Conservation (phyloP, 2,329 filamentous ascomycete species). For the Xenosphaeropsis pyriputrescens region DNA sequence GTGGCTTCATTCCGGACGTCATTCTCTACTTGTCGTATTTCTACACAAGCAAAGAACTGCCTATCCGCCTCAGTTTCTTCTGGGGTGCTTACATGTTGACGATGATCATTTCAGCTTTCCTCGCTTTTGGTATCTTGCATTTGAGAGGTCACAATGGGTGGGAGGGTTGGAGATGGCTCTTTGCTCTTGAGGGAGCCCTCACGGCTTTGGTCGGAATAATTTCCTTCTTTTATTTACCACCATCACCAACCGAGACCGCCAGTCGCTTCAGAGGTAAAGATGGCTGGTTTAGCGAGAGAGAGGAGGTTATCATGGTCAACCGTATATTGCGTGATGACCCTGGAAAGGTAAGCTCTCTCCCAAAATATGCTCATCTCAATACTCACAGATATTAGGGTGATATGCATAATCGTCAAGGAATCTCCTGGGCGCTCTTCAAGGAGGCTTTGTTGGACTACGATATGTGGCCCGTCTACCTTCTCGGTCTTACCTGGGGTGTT, state of each 20-base stretch:
- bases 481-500: constrained; percentile 33
- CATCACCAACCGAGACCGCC: constrained; percentile 45
- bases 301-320: constrained; percentile 55
- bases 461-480: constrained; percentile 36
- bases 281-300: constrained; percentile 48
- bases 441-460: constrained; percentile 41
- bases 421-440: constrained; percentile 34
- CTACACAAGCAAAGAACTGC: constrained; percentile 58
- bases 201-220: constrained; percentile 35
- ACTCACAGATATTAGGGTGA: constrained; percentile 19
- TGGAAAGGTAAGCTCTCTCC: constrained; percentile 19
- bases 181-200: constrained; percentile 39
- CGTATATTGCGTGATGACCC: constrained; percentile 36
- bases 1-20: constrained; percentile 48
- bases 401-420: constrained; percentile 45
- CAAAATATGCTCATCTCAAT: too few species aligned
- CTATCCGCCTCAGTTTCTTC: constrained; percentile 51
- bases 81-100: constrained; percentile 45
- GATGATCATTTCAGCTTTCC: constrained; percentile 29
- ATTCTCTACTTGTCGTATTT: constrained; percentile 61
- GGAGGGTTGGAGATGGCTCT: constrained; percentile 38
- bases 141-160: constrained; percentile 31
- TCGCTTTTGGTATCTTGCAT: constrained; percentile 37
- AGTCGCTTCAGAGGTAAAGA: constrained; percentile 36
- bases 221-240: constrained; percentile 41